These are phyloP conservation scores for Serendipita sp. DNA, from an alignment of 1,284 basidiomycete genomes.

Conservation along the genomic window DNA sequence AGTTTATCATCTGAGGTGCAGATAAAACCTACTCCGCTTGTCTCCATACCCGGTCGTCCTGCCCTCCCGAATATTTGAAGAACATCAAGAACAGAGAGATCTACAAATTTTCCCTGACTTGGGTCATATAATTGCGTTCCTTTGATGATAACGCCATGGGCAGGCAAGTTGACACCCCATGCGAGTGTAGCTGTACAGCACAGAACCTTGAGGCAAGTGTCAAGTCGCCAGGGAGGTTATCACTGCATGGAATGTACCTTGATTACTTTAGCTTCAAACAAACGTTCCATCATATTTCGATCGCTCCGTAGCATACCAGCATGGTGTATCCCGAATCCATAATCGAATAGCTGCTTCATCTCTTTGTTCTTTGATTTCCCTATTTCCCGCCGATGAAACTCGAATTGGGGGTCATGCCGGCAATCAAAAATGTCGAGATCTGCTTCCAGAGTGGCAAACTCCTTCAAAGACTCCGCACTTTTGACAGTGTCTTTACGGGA, in stretches of 20 bases:
- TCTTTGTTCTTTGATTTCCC: conserved; percentile 82
- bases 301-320: conserved; percentile 95
- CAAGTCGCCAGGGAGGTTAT: background rate
- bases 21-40: conserved; percentile 92
- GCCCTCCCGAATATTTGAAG: conserved; percentile 96
- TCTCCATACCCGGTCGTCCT: conserved; percentile 90
- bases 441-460: conserved; percentile 65
- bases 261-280: conserved; percentile 85
- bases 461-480: conserved; percentile 72
- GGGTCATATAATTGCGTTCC: conserved; percentile 96
- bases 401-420: conserved; percentile 62
- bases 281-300: conserved; percentile 87
- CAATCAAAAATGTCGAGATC: conserved; percentile 67
- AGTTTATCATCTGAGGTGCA: conserved; percentile 91
- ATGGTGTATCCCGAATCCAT: conserved; percentile 95
- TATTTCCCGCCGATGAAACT: conserved; percentile 66
- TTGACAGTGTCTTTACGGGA: conserved; percentile 98
- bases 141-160: conserved; percentile 97
- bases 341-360: conserved; percentile 88
- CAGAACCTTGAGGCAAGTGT: conserved; percentile 50
- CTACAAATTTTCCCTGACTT: conserved; percentile 75
- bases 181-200: conserved; percentile 98
- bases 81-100: conserved; percentile 91
- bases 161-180: conserved; percentile 98
- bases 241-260: conserved; percentile 46